Evolutionary conservation across 768 basidiomycete genomes (phyloP), one percentile per base, ranked within the genome.

Genomic region (Megacollybia marginata): DNA sequence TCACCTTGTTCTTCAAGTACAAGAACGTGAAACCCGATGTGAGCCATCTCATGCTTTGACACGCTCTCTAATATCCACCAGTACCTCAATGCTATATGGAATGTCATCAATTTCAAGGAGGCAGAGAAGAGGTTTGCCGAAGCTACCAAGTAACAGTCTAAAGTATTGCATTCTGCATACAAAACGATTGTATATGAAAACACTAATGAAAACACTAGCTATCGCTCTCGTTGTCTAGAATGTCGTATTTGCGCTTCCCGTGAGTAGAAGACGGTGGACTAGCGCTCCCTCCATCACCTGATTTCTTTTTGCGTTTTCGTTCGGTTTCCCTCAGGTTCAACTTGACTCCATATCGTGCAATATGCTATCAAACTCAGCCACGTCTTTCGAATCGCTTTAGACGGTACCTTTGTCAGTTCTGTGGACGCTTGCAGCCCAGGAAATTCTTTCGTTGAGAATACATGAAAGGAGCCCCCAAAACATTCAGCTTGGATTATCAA

Each of bases 41-140:
- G 62, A 69, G 92, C 43, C 28, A 45, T 42, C 47, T 34, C 47
- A 33, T 19, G 42, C 13, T 33, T 7, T 38, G 33, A 33, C 12
- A 12, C 32, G n/a, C 16, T 44, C n/a, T 15, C 15, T 42, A 20
- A 44, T 53, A 31, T 49, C 43, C 4, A 36, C 28, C 56, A 93
- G 92, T 97, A 98, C 73, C 83, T 98, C 66, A 81, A 79, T 44
- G 92, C 92, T 18, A 92, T 97, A 63, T 97, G 94, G 92, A 84
- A 83, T 57, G 92, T 98, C 52, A 80, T 97, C 76, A 92, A 96
- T 75, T 97, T 92, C 69, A 80, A 89, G 59, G 91, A 95, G 69
- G 95, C 92, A 7, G 91, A 93, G 62, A 70, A 72, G 46, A 73
- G 77, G 42, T 62, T 73, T 44, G 52, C 63, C 11, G 71, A 72